A percentile compares a stretch with the other conserved stretches of the same genome.
Evolutionary conservation across 2,329 filamentous ascomycete species (phyloP).

Genomic region (Colletotrichum sp.): DNA sequence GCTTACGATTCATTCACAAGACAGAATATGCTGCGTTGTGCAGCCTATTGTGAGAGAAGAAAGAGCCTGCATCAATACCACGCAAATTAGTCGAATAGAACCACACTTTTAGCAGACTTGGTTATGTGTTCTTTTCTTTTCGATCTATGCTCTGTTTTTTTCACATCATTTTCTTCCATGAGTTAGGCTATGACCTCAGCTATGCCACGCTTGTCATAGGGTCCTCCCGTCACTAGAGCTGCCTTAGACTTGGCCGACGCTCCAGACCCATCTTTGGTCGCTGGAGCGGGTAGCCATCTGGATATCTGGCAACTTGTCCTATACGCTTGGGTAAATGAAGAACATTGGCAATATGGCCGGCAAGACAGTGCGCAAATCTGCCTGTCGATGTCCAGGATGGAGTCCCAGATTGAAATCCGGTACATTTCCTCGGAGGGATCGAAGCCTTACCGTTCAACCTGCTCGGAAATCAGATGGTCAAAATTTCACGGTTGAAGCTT

Average conservation of each 20-base stretch:
- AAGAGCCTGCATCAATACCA: neutral
- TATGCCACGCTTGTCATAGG: neutral
- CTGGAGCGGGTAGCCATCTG: neutral
- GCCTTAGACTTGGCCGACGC: neutral
- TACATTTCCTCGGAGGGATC: rapidly evolving
- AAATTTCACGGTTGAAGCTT: neutral
- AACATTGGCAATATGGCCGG: neutral
- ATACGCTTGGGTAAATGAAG: neutral
- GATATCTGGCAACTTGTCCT: rapidly evolving
- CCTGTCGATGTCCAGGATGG: neutral
- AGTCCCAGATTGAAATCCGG: neutral
- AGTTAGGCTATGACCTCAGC: neutral
- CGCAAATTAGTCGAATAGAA: neutral
- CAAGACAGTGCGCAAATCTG: neutral
- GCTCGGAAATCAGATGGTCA: neutral
- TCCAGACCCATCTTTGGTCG: neutral
- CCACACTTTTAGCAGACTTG: neutral
- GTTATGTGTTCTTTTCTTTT: neutral
- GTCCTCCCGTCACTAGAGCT: neutral
- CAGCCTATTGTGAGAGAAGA: rapidly evolving
- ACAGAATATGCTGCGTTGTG: neutral
- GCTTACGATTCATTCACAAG: neutral
- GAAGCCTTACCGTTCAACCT: neutral
- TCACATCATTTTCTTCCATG: neutral
- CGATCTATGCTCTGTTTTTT: neutral